phyloP scores from a whole-genome alignment of 75 land plant species.

The Pinus albicaulis region DNA sequence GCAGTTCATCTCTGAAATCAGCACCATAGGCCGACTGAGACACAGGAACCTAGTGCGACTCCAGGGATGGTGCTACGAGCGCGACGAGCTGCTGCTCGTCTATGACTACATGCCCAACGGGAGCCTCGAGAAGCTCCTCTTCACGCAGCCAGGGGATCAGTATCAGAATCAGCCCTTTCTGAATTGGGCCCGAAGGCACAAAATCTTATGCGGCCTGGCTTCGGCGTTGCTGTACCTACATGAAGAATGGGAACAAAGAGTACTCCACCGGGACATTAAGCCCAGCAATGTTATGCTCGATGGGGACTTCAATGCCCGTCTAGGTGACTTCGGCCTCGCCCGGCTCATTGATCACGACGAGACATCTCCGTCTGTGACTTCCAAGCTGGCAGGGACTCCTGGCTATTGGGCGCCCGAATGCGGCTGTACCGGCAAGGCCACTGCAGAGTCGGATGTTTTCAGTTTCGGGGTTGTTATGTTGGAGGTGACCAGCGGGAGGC shows the following conservation, averaged over 20 bases:
- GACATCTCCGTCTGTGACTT: not conserved
- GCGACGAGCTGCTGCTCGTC: not conserved
- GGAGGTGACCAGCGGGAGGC: constrained; percentile 20
- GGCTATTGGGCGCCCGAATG: constrained; percentile 27
- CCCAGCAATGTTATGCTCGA: constrained; percentile 2
- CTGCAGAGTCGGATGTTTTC: constrained; percentile 20
- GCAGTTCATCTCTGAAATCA: constrained; percentile 38
- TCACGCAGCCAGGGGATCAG: too few relatives aligned
- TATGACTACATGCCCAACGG: constrained; percentile 3
- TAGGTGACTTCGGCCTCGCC: constrained; percentile 10
- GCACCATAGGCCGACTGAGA: constrained; percentile 31
- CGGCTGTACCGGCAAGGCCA: constrained; percentile 11
- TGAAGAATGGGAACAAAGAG: constrained; percentile 35
- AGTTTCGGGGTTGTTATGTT: constrained; percentile 10
- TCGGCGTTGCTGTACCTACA: constrained; percentile 31
- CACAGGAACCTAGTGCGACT: constrained; percentile 38
- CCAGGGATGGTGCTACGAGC: constrained; percentile 25
- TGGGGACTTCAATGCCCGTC: constrained; percentile 1
- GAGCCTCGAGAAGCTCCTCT: not conserved
- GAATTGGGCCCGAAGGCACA: constrained; percentile 21
- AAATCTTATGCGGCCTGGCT: constrained; percentile 29
- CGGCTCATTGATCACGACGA: not conserved
- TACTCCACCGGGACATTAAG: not conserved
- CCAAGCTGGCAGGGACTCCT: constrained; percentile 21
- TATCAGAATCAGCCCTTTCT: not conserved